A percentile compares a stretch with the other conserved stretches of the same genome.
Conservation (phyloP, 2,329 filamentous ascomycete genomes). For the Colletotrichum sp. region DNA sequence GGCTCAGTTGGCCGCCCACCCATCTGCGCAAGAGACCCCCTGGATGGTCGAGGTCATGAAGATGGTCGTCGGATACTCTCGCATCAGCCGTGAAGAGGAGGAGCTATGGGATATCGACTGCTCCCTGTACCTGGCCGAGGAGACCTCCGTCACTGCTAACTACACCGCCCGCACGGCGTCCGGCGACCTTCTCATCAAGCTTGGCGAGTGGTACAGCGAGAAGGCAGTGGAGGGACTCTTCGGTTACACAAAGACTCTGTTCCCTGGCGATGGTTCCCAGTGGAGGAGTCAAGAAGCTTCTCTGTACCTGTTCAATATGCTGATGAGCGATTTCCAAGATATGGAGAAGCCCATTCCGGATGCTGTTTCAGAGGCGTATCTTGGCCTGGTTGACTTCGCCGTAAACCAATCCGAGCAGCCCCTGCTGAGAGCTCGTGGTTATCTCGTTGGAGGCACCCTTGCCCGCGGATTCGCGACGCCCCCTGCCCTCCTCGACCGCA, state of each 20-base stretch:
- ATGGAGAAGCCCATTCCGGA: slow-evolving; percentile 72
- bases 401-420: slow-evolving; percentile 73
- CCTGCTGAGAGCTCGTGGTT: slow-evolving; percentile 85
- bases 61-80: slow-evolving; percentile 82
- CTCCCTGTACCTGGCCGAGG: slow-evolving; percentile 93
- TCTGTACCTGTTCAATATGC: slow-evolving; percentile 83
- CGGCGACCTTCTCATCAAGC: slow-evolving; percentile 89
- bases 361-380: slow-evolving; percentile 74
- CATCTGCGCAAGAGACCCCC: slow-evolving; percentile 65
- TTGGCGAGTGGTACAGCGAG: slow-evolving; percentile 85
- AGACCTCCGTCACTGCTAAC: slow-evolving; percentile 92
- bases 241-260: slow-evolving; percentile 76
- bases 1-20: slow-evolving; percentile 70
- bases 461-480: slow-evolving; percentile 72
- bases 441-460: slow-evolving; percentile 82
- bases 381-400: slow-evolving; percentile 80
- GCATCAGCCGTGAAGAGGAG: slow-evolving; percentile 92
- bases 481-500: slow-evolving; percentile 70
- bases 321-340: slow-evolving; percentile 84
- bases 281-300: slow-evolving; percentile 78
- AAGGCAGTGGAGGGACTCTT: slow-evolving; percentile 81
- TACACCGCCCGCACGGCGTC: slow-evolving; percentile 94
- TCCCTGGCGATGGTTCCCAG: slow-evolving; percentile 56
- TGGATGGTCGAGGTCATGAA: slow-evolving; percentile 92
- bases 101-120: slow-evolving; percentile 96